Base-by-base conservation (phyloP, 2,329 filamentous ascomycete species). In the Zalaria sp. region DNA sequence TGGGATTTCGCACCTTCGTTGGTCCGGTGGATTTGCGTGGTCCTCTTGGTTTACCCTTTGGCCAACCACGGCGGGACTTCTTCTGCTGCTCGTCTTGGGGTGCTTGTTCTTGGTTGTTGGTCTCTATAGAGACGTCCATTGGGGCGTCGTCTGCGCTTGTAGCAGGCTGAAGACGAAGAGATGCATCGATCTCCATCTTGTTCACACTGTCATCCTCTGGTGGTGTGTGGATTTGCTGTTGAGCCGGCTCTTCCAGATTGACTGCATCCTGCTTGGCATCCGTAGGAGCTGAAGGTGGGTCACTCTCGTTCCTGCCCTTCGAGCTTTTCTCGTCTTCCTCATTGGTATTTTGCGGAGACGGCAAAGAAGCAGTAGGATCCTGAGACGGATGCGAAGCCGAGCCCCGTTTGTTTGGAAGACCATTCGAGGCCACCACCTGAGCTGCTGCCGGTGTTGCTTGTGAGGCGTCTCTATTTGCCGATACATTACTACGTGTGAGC, bases 1-100 rank as follows among this genome's bases (percentile, higher is more conserved):
- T 36, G 18, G 43, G 8, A 5, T 32, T 41, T 4, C 42, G 77
- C 80, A 37, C 76, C 77, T 40, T 85, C 72, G 44, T 37, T 9
- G 27, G 32, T 1, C 34, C 38, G 25, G 46, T 34, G 25, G 32
- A 42, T 32, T 48, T 46, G 18, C 43, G 37, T 26, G 64, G 51
- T 5, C 59, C 61, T 37, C 64, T 57, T 9, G 65, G 58, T 46
- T 68, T 69, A 31, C 63, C 65, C 49, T 68, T 69, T 8, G 64
- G 62, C 62, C 60, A 64, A 8, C 63, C 62, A 45, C 64, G 58
- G 43, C 57, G 50, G 38, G 53, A 53, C 27, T 40, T 44, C 40
- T 48, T 52, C 31, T 47, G 34, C 28, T 11, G 38, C n/a, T 45
- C 39, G 31, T 65, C 61, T 39, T 63, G 61, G 18, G 31, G 11